These are phyloP conservation scores for Yamadazyma ubonensis DNA, from an alignment of 805 yeast species.

Conservation along the genomic window DNA sequence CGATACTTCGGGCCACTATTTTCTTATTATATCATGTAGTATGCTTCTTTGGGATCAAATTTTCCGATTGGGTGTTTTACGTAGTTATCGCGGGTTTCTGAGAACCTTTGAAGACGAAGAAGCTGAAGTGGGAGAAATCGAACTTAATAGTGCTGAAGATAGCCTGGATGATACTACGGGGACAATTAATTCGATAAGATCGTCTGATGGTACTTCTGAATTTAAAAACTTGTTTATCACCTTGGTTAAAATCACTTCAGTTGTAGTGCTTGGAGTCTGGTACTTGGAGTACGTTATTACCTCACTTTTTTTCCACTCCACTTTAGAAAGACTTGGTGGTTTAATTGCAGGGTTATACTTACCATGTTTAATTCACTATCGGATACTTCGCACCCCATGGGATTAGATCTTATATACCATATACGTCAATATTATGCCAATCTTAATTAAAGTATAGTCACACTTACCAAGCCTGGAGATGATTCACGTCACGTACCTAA, in stretches of 20 bases:
- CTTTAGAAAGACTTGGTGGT: slow-evolving; percentile 2
- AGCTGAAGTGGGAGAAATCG: not conserved
- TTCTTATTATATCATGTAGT: slow-evolving; percentile 4
- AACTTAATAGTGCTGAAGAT: not conserved
- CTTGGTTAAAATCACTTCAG: not conserved
- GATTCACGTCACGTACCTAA: too few relatives aligned
- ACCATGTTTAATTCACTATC: slow-evolving; percentile 4
- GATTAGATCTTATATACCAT: too few relatives aligned
- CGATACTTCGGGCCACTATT: slow-evolving; percentile 10
- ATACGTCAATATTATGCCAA: too few relatives aligned
- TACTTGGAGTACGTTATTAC: slow-evolving; percentile 10
- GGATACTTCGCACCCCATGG: too few relatives aligned
- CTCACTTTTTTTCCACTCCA: slow-evolving; percentile 9
- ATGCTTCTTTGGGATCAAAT: slow-evolving; percentile 2
- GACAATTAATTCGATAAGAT: too few relatives aligned
- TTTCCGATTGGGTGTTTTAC: not conserved
- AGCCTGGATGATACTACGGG: too few relatives aligned
- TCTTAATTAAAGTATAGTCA: too few relatives aligned
- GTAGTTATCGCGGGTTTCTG: too few relatives aligned
- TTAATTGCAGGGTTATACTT: slow-evolving; percentile 1
- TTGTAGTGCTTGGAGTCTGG: slow-evolving; percentile 4
- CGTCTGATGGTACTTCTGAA: too few relatives aligned
- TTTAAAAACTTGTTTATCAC: not conserved
- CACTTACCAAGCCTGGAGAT: too few relatives aligned
- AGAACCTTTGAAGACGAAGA: not conserved